phyloP scores from a whole-genome alignment of 495 filamentous ascomycete genomes.

The Aspergillus nidulans region DNA sequence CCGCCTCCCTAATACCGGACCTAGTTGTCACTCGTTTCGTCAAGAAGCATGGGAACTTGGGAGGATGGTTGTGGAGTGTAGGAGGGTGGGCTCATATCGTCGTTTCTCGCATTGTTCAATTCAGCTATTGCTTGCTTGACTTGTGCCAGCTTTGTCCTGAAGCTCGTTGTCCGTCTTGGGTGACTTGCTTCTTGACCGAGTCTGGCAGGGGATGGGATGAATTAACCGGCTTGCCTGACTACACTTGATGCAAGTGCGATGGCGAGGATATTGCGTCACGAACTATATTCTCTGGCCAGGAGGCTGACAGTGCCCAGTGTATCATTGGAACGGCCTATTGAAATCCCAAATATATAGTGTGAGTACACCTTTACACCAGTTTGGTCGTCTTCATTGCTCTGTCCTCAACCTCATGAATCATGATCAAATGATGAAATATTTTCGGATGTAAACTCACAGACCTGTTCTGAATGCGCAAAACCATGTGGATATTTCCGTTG shows the following conservation, averaged over 20 bases:
- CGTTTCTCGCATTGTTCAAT: constrained; percentile 19
- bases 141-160: constrained; percentile 32
- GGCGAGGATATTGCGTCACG: neutral
- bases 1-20: constrained; percentile 63
- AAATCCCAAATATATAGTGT: neutral
- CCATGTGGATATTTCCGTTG: constrained; percentile 96
- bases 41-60: constrained; percentile 27
- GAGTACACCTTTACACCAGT: neutral
- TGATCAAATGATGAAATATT: constrained; percentile 58
- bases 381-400: neutral
- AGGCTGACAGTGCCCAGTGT: constrained; percentile 6
- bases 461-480: constrained; percentile 80
- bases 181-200: constrained; percentile 33
- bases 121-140: constrained; percentile 43
- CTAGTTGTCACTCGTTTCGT: constrained; percentile 19
- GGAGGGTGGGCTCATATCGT: constrained; percentile 28
- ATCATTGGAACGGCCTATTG: neutral
- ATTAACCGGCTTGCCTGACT: constrained; percentile 65
- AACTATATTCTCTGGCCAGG: neutral
- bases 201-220: constrained; percentile 56
- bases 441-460: constrained; percentile 55
- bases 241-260: constrained; percentile 14
- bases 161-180: constrained; percentile 54
- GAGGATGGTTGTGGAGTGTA: constrained; percentile 91
- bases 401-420: neutral